phyloP scores from a whole-genome alignment of 139 green algal genomes.

The Pleodorina starrii region DNA sequence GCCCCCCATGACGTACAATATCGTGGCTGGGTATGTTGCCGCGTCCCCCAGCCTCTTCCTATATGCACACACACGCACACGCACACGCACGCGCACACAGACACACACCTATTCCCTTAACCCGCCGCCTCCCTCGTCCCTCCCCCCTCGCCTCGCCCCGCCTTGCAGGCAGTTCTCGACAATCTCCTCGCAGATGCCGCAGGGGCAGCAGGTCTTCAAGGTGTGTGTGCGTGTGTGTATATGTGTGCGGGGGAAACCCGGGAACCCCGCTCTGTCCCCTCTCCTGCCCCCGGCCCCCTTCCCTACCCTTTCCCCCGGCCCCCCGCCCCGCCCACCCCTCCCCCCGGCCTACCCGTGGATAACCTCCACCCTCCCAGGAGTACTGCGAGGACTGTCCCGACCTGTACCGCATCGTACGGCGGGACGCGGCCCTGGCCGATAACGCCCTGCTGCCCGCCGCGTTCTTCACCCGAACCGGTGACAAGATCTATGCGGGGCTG shows the following conservation, averaged over 20 bases:
- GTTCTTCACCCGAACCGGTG: conserved; percentile 62
- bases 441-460: conserved; percentile 69
- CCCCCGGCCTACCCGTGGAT: too few species aligned
- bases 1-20: too few species aligned
- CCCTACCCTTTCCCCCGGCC: too few species aligned
- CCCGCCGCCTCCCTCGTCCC: not conserved
- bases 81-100: too few species aligned
- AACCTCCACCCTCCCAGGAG: conserved; percentile 51
- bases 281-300: too few species aligned
- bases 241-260: too few species aligned
- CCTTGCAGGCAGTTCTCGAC: conserved; percentile 72
- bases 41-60: too few species aligned
- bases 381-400: conserved; percentile 73
- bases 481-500: conserved; percentile 77
- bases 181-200: conserved; percentile 68
- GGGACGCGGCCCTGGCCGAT: conserved; percentile 65
- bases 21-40: too few species aligned
- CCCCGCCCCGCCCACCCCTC: too few species aligned
- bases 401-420: conserved; percentile 50
- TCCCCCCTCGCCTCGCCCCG: not conserved
- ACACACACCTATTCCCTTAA: not conserved
- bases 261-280: too few species aligned
- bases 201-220: conserved; percentile 70
- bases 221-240: too few species aligned
- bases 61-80: too few species aligned